Evolutionary conservation across 768 basidiomycete species (phyloP), one percentile per base, ranked within the genome.

Genomic region (Boletellus ananas): DNA sequence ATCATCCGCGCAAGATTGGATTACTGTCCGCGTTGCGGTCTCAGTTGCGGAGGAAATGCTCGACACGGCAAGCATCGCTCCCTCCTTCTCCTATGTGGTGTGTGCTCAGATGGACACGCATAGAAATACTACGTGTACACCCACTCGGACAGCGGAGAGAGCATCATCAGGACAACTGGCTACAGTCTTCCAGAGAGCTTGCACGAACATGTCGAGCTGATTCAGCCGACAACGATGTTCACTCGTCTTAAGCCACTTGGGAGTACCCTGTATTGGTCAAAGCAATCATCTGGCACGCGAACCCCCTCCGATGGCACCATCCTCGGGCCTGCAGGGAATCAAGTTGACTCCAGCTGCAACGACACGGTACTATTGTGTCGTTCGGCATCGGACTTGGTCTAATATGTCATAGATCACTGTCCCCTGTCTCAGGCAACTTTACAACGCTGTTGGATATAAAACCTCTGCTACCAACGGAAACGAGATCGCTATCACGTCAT

Each of bases 161-260:
- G 72, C 13, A 63, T 86, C 33, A 69, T 87, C 51, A 79, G 87
- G 47, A 84, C 87, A n/a, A 82, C 80, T 4, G 72, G 71, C 51
- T 89, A 87, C 69, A 83, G 80, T 57, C 75, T 90, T 16, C 87
- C 87, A 0, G 72, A 72, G 40, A 52, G 76, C 49, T 65, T 88
- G 40, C 75, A 82, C 56, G 67, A 71, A 3, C 84, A 87, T 58
- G 63, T 88, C 49, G 84, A 87, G 34, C 65, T 87, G 27, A 70
- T 89, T 25, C 84, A 87, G 52, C 87, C 87, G 0, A 88, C 87
- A 3, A 88, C 85, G 2, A 75, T 80, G 63, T 89, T 88, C 58
- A 70, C 74, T 37, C 75, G 75, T 50, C 66, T 70, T 51, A 77
- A 72, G 53, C 65, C 66, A 8, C 67, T 77, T 46, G 72, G 57